Evolutionary conservation across 371 early-diverging fungal species (phyloP).

Genomic region (Apophysomyces trapeziformis): DNA sequence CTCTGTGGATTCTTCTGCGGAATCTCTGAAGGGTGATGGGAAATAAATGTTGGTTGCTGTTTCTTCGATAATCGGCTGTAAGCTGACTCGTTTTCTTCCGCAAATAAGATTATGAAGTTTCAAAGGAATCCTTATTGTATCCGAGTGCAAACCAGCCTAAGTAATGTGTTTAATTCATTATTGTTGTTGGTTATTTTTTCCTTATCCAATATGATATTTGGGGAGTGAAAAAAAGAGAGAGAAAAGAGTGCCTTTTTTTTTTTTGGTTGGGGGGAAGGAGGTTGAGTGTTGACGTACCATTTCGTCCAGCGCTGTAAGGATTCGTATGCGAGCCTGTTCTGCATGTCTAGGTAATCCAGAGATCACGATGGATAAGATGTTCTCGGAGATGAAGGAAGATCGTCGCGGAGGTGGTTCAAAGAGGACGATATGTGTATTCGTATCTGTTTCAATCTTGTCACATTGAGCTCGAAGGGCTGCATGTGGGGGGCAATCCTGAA

Average conservation of each 20-base stretch:
- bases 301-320: conserved; percentile 49
- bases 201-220: not conserved
- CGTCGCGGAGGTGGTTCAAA: conserved; percentile 31
- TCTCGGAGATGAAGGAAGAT: conserved; percentile 44
- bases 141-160: conserved; percentile 27
- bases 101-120: conserved; percentile 68
- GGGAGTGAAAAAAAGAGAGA: conserved; percentile 6
- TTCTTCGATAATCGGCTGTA: conserved; percentile 75
- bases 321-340: conserved; percentile 44
- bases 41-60: conserved; percentile 80
- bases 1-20: conserved; percentile 24
- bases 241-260: not conserved
- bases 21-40: conserved; percentile 63
- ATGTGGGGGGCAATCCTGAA: conserved; percentile 37
- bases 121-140: conserved; percentile 31
- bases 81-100: conserved; percentile 72
- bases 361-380: conserved; percentile 40
- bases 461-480: conserved; percentile 23
- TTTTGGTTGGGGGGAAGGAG: not conserved
- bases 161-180: not conserved
- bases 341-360: conserved; percentile 48
- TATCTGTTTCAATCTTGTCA: conserved; percentile 46
- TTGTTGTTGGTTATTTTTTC: too few relatives aligned
- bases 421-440: conserved; percentile 36
- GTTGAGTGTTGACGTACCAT: not conserved